A percentile compares a stretch with the other conserved stretches of the same genome.
Conservation (phyloP, 805 yeast species). For the Saccharomyces jurei region DNA sequence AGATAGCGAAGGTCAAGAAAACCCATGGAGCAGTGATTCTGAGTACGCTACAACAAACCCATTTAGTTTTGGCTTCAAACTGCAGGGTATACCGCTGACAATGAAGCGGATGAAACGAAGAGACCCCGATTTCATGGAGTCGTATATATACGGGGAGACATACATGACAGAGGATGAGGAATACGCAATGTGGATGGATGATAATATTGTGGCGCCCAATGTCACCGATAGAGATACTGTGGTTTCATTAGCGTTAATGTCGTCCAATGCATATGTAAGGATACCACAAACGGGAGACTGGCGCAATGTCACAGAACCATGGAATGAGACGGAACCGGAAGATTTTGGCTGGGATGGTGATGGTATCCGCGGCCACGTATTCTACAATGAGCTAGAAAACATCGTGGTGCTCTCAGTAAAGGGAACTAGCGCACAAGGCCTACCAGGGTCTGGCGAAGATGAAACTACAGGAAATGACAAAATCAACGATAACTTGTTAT, state of each 20-base stretch:
- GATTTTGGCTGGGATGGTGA: slow-evolving; percentile 81
- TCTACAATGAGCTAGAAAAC: slow-evolving; percentile 50
- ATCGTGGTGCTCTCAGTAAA: slow-evolving; percentile 73
- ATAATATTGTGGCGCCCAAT: slow-evolving; percentile 56
- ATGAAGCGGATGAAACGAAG: slow-evolving; percentile 38
- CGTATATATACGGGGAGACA: slow-evolving; percentile 36
- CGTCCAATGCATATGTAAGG: slow-evolving; percentile 84
- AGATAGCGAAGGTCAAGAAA: slow-evolving; percentile 4
- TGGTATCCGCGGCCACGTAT: slow-evolving; percentile 88
- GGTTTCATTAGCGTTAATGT: slow-evolving; percentile 69
- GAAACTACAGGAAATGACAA: slow-evolving; percentile 80
- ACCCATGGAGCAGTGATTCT: slow-evolving; percentile 16
- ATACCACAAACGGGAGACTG: slow-evolving; percentile 76
- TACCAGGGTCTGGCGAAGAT: slow-evolving; percentile 65
- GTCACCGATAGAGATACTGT: slow-evolving; percentile 67
- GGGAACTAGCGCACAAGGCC: slow-evolving; percentile 83
- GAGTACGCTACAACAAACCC: slow-evolving; percentile 20
- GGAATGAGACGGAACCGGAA: slow-evolving; percentile 41
- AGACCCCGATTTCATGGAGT: slow-evolving; percentile 56
- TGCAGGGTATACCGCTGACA: slow-evolving; percentile 8
- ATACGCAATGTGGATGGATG: slow-evolving; percentile 43
- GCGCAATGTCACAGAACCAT: slow-evolving; percentile 65
- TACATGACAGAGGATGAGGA: not conserved
- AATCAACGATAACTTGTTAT: slow-evolving; percentile 76
- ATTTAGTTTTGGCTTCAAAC: slow-evolving; percentile 14